phyloP scores from a whole-genome alignment of 2,329 filamentous ascomycete genomes.

The Hymenoscyphus albidus region DNA sequence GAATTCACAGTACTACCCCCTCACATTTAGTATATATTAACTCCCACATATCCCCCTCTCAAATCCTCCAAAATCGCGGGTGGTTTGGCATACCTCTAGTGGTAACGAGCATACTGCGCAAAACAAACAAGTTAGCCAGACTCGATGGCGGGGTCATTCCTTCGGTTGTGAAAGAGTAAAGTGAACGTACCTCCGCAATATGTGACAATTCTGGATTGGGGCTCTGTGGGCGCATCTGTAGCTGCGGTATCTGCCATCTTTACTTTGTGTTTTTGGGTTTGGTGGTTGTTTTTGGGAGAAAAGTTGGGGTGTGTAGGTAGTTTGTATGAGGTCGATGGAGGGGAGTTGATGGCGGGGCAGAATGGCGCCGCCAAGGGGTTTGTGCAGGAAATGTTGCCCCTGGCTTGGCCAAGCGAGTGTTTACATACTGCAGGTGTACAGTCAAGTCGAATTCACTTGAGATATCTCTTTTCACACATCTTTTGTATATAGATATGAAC shows the following conservation, averaged over 20 bases:
- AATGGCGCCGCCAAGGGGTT: background rate
- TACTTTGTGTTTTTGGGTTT: slow-evolving; percentile 1
- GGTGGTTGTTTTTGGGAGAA: background rate
- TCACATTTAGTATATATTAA: slow-evolving; percentile 19
- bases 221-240: slow-evolving; percentile 26
- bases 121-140: slow-evolving; percentile 14
- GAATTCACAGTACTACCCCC: slow-evolving; percentile 90
- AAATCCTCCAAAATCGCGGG: background rate
- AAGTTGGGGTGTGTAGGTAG: background rate
- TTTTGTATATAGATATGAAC: no score
- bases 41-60: background rate
- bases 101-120: slow-evolving; percentile 58
- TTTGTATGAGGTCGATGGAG: background rate
- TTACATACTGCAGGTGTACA: no score
- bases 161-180: background rate
- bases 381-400: slow-evolving; percentile 1
- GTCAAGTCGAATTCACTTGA: background rate
- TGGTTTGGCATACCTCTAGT: slow-evolving; percentile 50
- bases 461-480: no score
- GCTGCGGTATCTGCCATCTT: slow-evolving; percentile 30
- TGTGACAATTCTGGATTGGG: slow-evolving; percentile 33
- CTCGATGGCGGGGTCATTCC: slow-evolving; percentile 19
- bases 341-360: slow-evolving; percentile 2
- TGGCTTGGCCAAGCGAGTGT: background rate
- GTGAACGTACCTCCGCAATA: slow-evolving; percentile 34